A percentile compares a stretch with the other conserved stretches of the same genome.
Evolutionary conservation across 148 eudicot species (phyloP).

Genomic region (Amaranthus hypochondriacus): DNA sequence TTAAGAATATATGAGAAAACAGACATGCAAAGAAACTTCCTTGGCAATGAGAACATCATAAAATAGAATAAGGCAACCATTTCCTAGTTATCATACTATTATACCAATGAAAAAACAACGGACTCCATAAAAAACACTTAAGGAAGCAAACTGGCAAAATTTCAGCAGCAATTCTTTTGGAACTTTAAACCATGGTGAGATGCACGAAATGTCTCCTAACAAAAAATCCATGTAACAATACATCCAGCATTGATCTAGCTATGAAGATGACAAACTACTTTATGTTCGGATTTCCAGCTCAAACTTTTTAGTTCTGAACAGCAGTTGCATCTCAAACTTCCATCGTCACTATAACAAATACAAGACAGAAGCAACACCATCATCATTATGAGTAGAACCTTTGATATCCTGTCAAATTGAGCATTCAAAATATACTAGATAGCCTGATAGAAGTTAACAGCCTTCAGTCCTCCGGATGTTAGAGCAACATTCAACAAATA

Average conservation of each 20-base stretch:
- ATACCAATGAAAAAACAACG: background rate
- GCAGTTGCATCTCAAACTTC: background rate
- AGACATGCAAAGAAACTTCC: background rate
- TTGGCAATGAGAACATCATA: background rate
- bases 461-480: no score
- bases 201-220: background rate
- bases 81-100: background rate
- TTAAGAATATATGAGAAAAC: no score
- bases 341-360: background rate
- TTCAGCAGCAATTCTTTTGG: background rate
- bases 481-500: no score
- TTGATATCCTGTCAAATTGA: conserved; percentile 10
- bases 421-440: conserved; percentile 3
- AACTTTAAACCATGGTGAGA: background rate
- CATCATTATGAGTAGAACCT: conserved; percentile 10
- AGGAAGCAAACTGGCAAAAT: background rate
- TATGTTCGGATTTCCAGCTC: background rate
- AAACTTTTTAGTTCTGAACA: background rate
- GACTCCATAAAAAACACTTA: background rate
- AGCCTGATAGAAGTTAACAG: background rate
- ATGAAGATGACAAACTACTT: background rate
- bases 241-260: background rate
- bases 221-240: background rate
- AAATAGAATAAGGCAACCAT: background rate
- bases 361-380: background rate